Evolutionary conservation across 1,284 basidiomycete species (phyloP).

Genomic region (Boletus semigastroideus): DNA sequence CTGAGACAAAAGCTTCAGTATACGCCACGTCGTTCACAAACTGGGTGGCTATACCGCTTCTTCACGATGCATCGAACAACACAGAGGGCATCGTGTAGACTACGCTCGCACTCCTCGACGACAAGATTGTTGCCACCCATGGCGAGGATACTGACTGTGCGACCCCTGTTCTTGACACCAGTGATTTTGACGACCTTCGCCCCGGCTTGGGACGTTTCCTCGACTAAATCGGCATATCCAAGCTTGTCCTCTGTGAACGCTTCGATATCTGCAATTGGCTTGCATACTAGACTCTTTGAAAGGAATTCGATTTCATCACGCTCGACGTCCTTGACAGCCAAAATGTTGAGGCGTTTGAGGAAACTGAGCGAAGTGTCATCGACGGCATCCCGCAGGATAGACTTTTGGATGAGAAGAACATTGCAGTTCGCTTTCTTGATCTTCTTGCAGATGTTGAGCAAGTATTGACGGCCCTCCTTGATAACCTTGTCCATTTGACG

Average conservation of each 20-base stretch:
- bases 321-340: constrained; percentile 97
- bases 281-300: constrained; percentile 91
- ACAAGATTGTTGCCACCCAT: constrained; percentile 95
- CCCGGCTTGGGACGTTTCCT: constrained; percentile 84
- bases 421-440: constrained; percentile 99
- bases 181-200: constrained; percentile 94
- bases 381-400: constrained; percentile 97
- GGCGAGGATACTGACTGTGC: constrained; percentile 94
- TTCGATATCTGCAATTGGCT: constrained; percentile 97
- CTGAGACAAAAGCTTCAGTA: constrained; percentile 41
- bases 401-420: constrained; percentile 98
- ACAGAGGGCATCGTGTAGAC: constrained; percentile 97
- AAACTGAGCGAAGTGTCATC: constrained; percentile 99
- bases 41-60: constrained; percentile 62
- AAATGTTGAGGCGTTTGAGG: constrained; percentile 96
- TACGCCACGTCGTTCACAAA: not conserved
- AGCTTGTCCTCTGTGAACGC: constrained; percentile 99
- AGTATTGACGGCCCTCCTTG: constrained; percentile 98
- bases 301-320: constrained; percentile 99
- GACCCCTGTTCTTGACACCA: constrained; percentile 93
- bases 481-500: constrained; percentile 99
- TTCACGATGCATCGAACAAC: constrained; percentile 98
- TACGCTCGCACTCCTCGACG: constrained; percentile 96
- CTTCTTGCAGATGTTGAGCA: constrained; percentile 98
- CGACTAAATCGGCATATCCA: constrained; percentile 93